phyloP scores from a whole-genome alignment of 352 stramenopile species.

The Globisporangium takayamanum region DNA sequence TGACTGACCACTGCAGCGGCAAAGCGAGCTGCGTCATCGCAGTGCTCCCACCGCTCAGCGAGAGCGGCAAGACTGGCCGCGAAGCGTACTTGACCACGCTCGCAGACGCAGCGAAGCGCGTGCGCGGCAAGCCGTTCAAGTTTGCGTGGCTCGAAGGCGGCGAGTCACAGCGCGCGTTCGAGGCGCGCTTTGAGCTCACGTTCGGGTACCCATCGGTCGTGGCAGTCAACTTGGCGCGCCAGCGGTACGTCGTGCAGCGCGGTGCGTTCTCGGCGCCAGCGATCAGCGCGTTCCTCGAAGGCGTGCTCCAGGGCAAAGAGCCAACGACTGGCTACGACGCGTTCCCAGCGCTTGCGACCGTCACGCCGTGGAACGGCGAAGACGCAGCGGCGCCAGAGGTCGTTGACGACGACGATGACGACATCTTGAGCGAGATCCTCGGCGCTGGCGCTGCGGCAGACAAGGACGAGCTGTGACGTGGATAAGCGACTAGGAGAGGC shows the following conservation, averaged over 20 bases:
- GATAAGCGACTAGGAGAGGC: not conserved
- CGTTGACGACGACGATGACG: slow-evolving; percentile 76
- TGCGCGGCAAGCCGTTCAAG: slow-evolving; percentile 87
- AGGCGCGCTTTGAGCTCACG: slow-evolving; percentile 83
- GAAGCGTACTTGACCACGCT: slow-evolving; percentile 83
- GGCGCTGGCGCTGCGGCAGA: slow-evolving; percentile 28
- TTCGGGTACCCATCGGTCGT: slow-evolving; percentile 90
- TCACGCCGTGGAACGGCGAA: slow-evolving; percentile 76
- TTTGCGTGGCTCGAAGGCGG: slow-evolving; percentile 90
- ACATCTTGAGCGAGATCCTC: slow-evolving; percentile 86
- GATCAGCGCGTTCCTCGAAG: slow-evolving; percentile 70
- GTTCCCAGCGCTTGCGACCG: slow-evolving; percentile 55
- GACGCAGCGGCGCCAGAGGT: slow-evolving; percentile 58
- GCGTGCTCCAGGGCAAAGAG: slow-evolving; percentile 64
- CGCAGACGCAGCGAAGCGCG: slow-evolving; percentile 73
- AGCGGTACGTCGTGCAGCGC: slow-evolving; percentile 79
- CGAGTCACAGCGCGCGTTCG: slow-evolving; percentile 67
- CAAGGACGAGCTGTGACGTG: slow-evolving; percentile 76
- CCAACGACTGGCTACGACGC: slow-evolving; percentile 53
- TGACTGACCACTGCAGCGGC: slow-evolving; percentile 81
- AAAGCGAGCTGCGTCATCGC: slow-evolving; percentile 89
- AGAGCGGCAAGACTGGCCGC: slow-evolving; percentile 78
- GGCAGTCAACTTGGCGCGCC: slow-evolving; percentile 82
- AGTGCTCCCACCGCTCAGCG: slow-evolving; percentile 86
- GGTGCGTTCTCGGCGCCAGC: slow-evolving; percentile 58